Evolutionary conservation across 352 stramenopile genomes (phyloP).

Genomic region (Globisporangium irregulare): DNA sequence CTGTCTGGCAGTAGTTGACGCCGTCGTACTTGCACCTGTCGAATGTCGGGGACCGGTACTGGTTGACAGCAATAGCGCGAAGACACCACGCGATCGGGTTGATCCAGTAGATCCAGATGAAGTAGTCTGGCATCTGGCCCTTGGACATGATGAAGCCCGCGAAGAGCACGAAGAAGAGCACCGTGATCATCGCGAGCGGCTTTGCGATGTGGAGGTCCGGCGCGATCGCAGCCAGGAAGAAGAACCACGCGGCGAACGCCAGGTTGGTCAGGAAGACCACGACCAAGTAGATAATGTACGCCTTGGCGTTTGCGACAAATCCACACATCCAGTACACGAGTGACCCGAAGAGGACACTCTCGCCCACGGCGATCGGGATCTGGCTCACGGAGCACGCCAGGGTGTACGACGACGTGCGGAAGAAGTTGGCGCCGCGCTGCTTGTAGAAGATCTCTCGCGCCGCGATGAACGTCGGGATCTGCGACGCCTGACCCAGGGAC

Average conservation of each 20-base stretch:
- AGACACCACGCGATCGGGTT: conserved; percentile 43
- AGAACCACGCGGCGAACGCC: conserved; percentile 36
- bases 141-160: conserved; percentile 32
- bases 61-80: conserved; percentile 27
- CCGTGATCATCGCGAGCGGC: conserved; percentile 29
- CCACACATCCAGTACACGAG: conserved; percentile 86
- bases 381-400: background rate
- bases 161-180: conserved; percentile 43
- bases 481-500: background rate
- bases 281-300: conserved; percentile 38
- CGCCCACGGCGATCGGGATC: conserved; percentile 33
- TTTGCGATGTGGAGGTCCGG: conserved; percentile 33
- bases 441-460: conserved; percentile 2
- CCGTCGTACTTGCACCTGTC: conserved; percentile 25
- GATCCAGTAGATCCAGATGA: conserved; percentile 47
- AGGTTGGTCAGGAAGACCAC: conserved; percentile 38
- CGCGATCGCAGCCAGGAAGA: conserved; percentile 29
- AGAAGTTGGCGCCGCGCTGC: background rate
- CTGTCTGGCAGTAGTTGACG: conserved; percentile 26
- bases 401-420: background rate
- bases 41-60: conserved; percentile 26
- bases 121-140: conserved; percentile 34
- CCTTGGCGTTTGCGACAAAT: conserved; percentile 14
- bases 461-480: conserved; percentile 1
- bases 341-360: conserved; percentile 70